Evolutionary conservation across 2,329 filamentous ascomycete genomes (phyloP), one percentile per base, ranked within the genome.

Genomic region (Aspergillus ruber): DNA sequence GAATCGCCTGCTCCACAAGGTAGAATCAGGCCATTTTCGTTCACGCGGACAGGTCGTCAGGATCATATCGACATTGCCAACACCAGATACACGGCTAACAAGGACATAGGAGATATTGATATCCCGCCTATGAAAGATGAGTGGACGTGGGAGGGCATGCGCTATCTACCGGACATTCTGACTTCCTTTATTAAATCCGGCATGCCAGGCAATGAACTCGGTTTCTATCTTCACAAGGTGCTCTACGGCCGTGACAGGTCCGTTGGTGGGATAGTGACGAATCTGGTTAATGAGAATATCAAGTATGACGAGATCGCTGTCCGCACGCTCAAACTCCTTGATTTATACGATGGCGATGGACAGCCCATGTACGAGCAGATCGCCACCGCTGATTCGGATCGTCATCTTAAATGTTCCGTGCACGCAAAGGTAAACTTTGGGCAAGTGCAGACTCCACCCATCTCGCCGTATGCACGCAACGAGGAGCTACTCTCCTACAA

Each of bases 261-360:
- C 1, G 49, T 57, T 8, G 46, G 46, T 6, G 21, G 33, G 1
- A 15, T 54, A 1, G 46, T 59, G 23, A 57, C 56, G 1, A 43
- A 29, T 6, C 29, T 56, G 43, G 47, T 52, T n/a, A 29, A 50
- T 21, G 33, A 20, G 1, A 21, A 42, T 2, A 32, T 17, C 12
- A 8, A 47, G 1, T 56, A 57, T 25, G 21, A 12, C n/a, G 45
- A 47, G 29, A 56, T 58, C 20, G 51, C 46, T 5, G 39, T 40
- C n/a, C 33, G 43, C 4, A 35, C 48, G 10, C 44, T 58, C 18
- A 38, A 46, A 18, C 32, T 44, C 7, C 40, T 53, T 17, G 50
- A 54, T 29, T 47, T 54, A 12, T 32, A 44, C 35, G 43, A 45
- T 36, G 39, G 29, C 9, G 3, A 42, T 4, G 44, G 42, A 17